phyloP scores from a whole-genome alignment of 1,284 basidiomycete species.

The Meripilus lineatus region DNA sequence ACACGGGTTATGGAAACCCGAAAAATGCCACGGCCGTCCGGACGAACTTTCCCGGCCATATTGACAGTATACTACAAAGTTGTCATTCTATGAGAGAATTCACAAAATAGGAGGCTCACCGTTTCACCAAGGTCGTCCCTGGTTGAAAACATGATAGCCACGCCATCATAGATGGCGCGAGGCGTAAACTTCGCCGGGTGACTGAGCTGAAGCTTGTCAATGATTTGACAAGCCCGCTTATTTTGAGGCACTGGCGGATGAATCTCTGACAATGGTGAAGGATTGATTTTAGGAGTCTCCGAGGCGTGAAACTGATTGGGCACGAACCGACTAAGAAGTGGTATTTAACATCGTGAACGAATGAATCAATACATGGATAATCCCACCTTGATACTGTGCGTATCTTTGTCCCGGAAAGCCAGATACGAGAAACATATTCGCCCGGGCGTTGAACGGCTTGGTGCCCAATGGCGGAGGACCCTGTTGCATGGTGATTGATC shows the following conservation, averaged over 20 bases:
- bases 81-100: background rate
- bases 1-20: too few relatives aligned
- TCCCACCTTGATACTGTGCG: background rate
- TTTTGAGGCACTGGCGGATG: too few relatives aligned
- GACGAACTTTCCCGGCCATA: too few relatives aligned
- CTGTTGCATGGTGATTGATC: too few relatives aligned
- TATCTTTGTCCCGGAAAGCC: background rate
- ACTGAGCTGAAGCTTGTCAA: background rate
- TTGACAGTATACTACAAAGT: background rate
- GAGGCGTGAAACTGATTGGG: too few relatives aligned
- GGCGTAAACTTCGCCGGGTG: conserved; percentile 1
- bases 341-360: background rate
- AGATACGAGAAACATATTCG: background rate
- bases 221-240: background rate
- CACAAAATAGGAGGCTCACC: background rate
- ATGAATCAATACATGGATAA: too few relatives aligned
- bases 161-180: conserved; percentile 4
- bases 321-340: background rate
- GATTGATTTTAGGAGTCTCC: too few relatives aligned
- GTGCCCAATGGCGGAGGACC: too few relatives aligned
- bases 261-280: too few relatives aligned
- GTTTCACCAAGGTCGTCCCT: background rate
- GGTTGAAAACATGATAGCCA: background rate
- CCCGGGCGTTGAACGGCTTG: too few relatives aligned
- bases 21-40: too few relatives aligned